Evolutionary conservation across 306 rosid species (phyloP), one percentile per base, ranked within the genome.

Genomic region (Dalbergia oliveri): DNA sequence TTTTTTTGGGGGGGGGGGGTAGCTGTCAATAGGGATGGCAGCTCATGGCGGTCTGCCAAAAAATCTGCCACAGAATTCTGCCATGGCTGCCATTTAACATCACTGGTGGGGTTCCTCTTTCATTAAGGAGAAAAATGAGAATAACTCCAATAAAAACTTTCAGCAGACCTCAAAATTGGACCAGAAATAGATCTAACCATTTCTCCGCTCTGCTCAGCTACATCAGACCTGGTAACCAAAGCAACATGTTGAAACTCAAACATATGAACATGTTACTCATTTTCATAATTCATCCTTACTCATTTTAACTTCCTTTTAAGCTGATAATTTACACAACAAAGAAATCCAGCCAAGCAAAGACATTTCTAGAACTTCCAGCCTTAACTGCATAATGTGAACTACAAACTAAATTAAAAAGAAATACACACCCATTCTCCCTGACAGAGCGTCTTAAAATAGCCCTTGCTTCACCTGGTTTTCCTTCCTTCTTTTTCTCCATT

Each of bases 401-500:
- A 18, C n/a, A 76, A 5, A 50, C 53, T 1, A 47, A 54, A 41
- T 6, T 54, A 78, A 66, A 26, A 11, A 31, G 44, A 49, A 49
- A 41, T 63, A 69, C 90, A 6, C 79, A 88, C 98, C 97, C 97
- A 74, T 93, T 87, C 67, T 96, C 98, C 84, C 96, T 88, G 50
- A 96, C 97, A 79, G 97, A 91, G 23, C 94, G 97, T 81, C 99
- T 91, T 76, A 93, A 74, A 82, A 89, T 89, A 60, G 97, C 97
- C 90, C 97, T 93, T 14, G 98, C 97, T 77, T 93, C 98, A 14
- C 99, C 99, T 19, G 98, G 99, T 79, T 88, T 93, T 77, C 99
- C 99, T 93, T 96, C 99, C 83, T 89, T 96, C 82, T 82, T 96
- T 82, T 89, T 93, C 85, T 96, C 99, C 99, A 96, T 96, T 84